Percentiles rank a stretch among this genome's conserved stretches.
These are phyloP conservation scores for Silene vulgaris DNA, from an alignment of 179 eudicot species.

Conservation along the genomic window DNA sequence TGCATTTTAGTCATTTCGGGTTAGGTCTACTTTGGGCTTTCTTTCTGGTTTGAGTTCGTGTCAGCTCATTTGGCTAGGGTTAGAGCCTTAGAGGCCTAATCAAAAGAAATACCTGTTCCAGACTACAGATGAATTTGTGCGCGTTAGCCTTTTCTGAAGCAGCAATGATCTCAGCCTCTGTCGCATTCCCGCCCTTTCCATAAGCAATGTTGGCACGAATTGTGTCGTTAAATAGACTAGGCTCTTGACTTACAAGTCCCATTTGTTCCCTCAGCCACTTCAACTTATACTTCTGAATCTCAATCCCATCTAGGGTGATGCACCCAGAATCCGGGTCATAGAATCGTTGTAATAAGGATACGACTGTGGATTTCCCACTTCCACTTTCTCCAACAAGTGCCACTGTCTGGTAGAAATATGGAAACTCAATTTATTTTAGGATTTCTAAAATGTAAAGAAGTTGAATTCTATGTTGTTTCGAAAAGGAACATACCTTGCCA, in stretches of 20 bases:
- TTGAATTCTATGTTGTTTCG: neutral
- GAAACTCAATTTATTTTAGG: neutral
- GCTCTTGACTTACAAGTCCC: slow-evolving; percentile 30
- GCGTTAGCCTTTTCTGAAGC: slow-evolving; percentile 27
- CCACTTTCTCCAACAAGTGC: slow-evolving; percentile 28
- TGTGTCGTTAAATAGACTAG: slow-evolving; percentile 23
- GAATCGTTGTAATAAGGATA: slow-evolving; percentile 19
- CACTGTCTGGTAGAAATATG: slow-evolving; percentile 12
- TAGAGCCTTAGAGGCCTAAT: neutral
- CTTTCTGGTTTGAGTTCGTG: neutral
- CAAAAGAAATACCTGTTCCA: slow-evolving; percentile 17
- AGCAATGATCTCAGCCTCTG: slow-evolving; percentile 18
- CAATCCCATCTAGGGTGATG: slow-evolving; percentile 23
- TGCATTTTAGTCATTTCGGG: no score
- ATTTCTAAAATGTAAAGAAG: neutral
- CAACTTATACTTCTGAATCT: slow-evolving; percentile 15
- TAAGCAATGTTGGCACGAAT: slow-evolving; percentile 27
- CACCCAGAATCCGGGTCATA: slow-evolving; percentile 23
- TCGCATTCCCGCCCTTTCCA: slow-evolving; percentile 20
- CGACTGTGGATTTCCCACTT: slow-evolving; percentile 22
- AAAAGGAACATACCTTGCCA: slow-evolving; percentile 13
- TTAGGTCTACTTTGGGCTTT: no score
- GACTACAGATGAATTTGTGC: slow-evolving; percentile 26
- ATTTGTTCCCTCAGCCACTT: slow-evolving; percentile 23
- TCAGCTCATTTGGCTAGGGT: neutral